Base-by-base conservation (phyloP, 257 asterid genomes). In the Nyctanthes arbortristis region DNA sequence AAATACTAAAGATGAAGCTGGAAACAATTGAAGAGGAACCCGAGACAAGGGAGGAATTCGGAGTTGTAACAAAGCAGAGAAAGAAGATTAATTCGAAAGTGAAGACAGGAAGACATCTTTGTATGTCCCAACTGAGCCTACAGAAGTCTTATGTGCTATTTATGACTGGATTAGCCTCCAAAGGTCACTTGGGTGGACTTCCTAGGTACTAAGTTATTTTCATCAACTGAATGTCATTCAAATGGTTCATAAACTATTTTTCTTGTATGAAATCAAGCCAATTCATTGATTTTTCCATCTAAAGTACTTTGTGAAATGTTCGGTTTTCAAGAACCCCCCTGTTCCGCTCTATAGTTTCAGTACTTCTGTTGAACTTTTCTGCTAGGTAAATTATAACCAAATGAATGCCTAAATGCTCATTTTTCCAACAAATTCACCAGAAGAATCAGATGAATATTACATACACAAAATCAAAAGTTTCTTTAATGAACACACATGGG, bases 1-100 rank as follows among this genome's bases (percentile, higher is more conserved):
- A 82, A 34, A 73, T 82, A 71, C 72, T 82, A 18, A 72, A 82
- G 79, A 77, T 66, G 83, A 79, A 77, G 69, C 87, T 79, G 28
- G 81, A 58, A 33, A 79, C 83, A 25, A 82, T 82, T 35, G 34
- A 55, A 31, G 85, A 81, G 59, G 83, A 82, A 66, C 76, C 80
- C 40, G 84, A 78, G 30, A 57, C 3, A 1, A 13, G 28, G 27
- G 76, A 73, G 9, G 82, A 76, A 43, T 45, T 61, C 28, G 70
- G 69, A 8, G 74, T 52, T 10, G 31, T 52, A 6, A 52, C 30
- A 52, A 16, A 37, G 39, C 52, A 63, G 1, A 30, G 36, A 60
- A 74, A 82, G 67, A 79, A 77, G 71, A 71, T 66, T 52, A 65
- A 32, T 24, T n/a, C 62, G 22, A 75, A 79, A 71, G 75, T 67